Conservation (phyloP, 208 protist genomes). For the Borovskyia barvae region DNA sequence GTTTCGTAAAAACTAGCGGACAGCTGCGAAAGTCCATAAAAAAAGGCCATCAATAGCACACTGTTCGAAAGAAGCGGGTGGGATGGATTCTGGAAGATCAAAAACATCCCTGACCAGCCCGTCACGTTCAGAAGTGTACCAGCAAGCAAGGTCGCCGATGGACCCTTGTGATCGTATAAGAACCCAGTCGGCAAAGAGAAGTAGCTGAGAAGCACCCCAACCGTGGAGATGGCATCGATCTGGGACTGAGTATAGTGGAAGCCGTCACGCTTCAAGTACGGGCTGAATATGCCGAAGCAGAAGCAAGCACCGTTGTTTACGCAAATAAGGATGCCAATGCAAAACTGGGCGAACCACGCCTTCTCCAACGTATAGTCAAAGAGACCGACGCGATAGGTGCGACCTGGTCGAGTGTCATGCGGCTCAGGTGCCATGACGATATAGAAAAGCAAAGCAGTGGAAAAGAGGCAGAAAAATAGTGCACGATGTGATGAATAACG, state of each 20-base stretch:
- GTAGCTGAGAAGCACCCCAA: constrained; percentile 78
- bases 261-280: constrained; percentile 48
- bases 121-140: constrained; percentile 63
- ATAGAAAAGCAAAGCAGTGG: not conserved
- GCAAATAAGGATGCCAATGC: constrained; percentile 73
- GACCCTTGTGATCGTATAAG: constrained; percentile 68
- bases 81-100: constrained; percentile 57
- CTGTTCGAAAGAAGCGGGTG: constrained; percentile 38
- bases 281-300: constrained; percentile 75
- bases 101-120: constrained; percentile 71
- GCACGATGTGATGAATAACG: too few relatives aligned
- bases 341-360: constrained; percentile 78
- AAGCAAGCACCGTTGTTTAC: constrained; percentile 83
- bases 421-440: not conserved
- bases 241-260: constrained; percentile 64
- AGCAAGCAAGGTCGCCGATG: constrained; percentile 39
- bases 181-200: constrained; percentile 81
- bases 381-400: not conserved
- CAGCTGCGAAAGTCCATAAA: constrained; percentile 75
- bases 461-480: not conserved
- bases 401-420: not conserved
- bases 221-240: constrained; percentile 64
- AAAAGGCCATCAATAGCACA: constrained; percentile 51
- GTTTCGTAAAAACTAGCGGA: constrained; percentile 86
- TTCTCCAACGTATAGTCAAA: constrained; percentile 38